Evolutionary conservation across 768 basidiomycete genomes (phyloP), one percentile per base, ranked within the genome.

Genomic region (Gloeopeniophorella convolvens): DNA sequence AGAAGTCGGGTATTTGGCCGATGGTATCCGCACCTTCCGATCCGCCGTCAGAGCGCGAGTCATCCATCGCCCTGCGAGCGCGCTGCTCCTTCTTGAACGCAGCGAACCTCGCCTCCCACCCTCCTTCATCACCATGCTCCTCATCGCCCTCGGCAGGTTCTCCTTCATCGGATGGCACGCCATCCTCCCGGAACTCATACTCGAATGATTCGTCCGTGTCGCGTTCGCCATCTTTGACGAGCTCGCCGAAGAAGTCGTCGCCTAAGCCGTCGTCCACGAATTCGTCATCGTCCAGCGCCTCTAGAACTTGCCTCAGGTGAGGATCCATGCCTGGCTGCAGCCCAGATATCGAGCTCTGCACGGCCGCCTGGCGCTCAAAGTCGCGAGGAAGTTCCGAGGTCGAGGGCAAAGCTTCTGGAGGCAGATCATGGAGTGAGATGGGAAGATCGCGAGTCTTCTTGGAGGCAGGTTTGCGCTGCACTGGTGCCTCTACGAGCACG

Each of bases 311-410:
- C 21, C 96, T 76, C 23, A 98, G 74, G 68, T 93, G 90, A 5
- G 92, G 91, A 64, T 99, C 89, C 89, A 99, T 89, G 62, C 95
- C 90, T 1, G 93, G 96, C 62, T 89, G 87, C 53, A 99, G 83
- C 2, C 96, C 94, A 21, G 84, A 71, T 42, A 95, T 82, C 55
- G 88, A 89, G 28, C 79, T 76, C 2, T 89, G 93, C 23, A 97
- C 72, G 24, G 81, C 79, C 58, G 88, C 80, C 55, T 88, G 83
- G 1, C 83, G 72, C 64, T 89, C 87, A 63, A 81, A 85, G 44
- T 79, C 83, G 53, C 79, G 68, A 21, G 88, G 83, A 31, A 95
- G 70, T 64, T 93, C 89, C 7, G 74, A 71, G 36, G 72, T 70
- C 0, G 90, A 91, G 3, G 90, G 82, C 21, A 92, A 67, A 33